Evolutionary conservation across 2,329 filamentous ascomycete genomes (phyloP).

Genomic region (Claviceps sp.): DNA sequence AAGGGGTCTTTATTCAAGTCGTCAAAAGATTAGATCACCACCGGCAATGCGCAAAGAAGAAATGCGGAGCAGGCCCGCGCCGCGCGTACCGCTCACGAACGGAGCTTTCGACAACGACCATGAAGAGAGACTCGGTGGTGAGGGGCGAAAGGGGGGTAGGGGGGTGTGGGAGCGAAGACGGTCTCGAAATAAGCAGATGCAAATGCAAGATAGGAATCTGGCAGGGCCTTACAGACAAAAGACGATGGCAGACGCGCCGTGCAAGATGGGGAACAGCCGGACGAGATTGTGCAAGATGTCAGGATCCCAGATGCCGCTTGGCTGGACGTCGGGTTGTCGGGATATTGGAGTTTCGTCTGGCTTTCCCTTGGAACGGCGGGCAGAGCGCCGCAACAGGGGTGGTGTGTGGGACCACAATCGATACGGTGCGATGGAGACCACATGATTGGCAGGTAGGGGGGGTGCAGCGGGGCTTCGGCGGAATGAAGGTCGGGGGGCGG

Average conservation of each 20-base stretch:
- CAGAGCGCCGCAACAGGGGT: slow-evolving; percentile 7
- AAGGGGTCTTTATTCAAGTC: not conserved
- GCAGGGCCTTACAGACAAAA: slow-evolving; percentile 9
- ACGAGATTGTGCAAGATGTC: slow-evolving; percentile 13
- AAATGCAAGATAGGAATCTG: slow-evolving; percentile 10
- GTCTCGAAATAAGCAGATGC: slow-evolving; percentile 6
- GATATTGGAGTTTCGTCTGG: not conserved
- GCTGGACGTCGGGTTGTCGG: slow-evolving; percentile 1
- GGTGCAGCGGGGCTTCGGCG: not conserved
- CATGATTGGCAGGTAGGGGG: slow-evolving; percentile 19
- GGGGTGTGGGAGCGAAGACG: slow-evolving; percentile 4
- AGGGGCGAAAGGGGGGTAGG: not conserved
- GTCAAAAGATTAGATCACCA: slow-evolving; percentile 9
- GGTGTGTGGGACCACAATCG: slow-evolving; percentile 7
- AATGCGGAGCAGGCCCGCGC: slow-evolving; percentile 8
- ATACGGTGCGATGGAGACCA: slow-evolving; percentile 13
- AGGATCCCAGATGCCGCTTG: slow-evolving; percentile 1
- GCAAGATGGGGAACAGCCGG: not conserved
- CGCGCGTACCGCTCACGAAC: slow-evolving; percentile 19
- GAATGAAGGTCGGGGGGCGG: not conserved
- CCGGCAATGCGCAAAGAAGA: not conserved
- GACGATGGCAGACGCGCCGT: slow-evolving; percentile 2
- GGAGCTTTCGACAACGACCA: slow-evolving; percentile 2
- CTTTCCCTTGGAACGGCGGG: not conserved
- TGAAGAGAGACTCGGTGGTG: not conserved